Conservation (phyloP, 768 basidiomycete species). For the Lactarius pseudohatsudake region DNA sequence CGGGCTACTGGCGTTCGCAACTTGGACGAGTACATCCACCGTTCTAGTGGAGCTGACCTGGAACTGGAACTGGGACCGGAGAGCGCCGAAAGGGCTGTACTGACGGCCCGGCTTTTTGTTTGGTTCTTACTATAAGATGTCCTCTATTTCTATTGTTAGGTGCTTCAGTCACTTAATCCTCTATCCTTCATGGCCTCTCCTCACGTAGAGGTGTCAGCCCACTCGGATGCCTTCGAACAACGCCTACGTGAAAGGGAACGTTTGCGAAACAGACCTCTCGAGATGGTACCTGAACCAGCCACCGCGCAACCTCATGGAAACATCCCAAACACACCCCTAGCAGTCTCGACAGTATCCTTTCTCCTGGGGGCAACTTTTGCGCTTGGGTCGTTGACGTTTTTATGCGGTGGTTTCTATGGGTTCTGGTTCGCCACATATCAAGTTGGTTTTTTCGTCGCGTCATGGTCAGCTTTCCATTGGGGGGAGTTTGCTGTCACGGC, state of each 20-base stretch:
- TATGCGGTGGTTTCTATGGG: conserved; percentile 44
- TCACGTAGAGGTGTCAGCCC: conserved; percentile 7
- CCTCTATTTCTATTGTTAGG: neutral
- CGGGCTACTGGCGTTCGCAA: conserved; percentile 10
- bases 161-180: neutral
- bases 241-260: conserved; percentile 45
- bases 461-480: conserved; percentile 90
- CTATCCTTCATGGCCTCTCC: conserved; percentile 5
- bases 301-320: conserved; percentile 44
- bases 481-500: conserved; percentile 94
- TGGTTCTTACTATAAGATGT: neutral
- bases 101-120: conserved; percentile 6
- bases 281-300: conserved; percentile 50
- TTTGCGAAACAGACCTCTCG: conserved; percentile 42
- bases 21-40: conserved; percentile 15
- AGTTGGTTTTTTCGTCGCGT: conserved; percentile 78
- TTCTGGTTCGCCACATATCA: conserved; percentile 71
- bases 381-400: conserved; percentile 53
- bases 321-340: conserved; percentile 89
- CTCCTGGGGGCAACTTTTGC: conserved; percentile 74
- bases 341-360: conserved; percentile 76
- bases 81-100: neutral
- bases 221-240: conserved; percentile 40
- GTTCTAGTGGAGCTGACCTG: neutral
- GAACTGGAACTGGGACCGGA: neutral